Evolutionary conservation across 306 rosid genomes (phyloP), one percentile per base, ranked within the genome.

Genomic region (Quercus agrifolia): DNA sequence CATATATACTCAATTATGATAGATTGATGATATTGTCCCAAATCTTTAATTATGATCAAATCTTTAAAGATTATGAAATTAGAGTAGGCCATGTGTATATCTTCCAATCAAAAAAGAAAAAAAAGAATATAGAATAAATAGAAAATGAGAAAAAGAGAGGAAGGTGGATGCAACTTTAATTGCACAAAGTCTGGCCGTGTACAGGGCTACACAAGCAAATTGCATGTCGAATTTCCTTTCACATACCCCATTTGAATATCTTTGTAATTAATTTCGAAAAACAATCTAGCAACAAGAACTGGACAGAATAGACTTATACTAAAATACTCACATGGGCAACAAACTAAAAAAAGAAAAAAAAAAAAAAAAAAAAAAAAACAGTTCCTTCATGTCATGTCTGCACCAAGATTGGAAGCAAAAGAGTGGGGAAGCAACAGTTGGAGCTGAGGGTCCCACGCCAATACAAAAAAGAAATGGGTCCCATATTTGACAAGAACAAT

Each of bases 261-360:
- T 64, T 18, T 12, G 68, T 70, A 78, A 79, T 41, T 76, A 73
- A 85, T 77, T 81, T 69, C 73, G 19, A 83, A 80, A 83, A 86
- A 80, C 83, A 80, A 80, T 62, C 35, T 23, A 70, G 71, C 51
- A 80, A 83, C 78, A 74, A 35, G 73, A 79, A 83, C 80, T 77
- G 62, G 91, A 85, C 91, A 79, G 91, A 87, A 77, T 83, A 82
- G 92, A 91, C 84, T 74, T 86, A 74, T 74, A 86, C 83, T 77
- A 89, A 85, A 85, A 89, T 77, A 76, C 76, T 87, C 86, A 84
- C 85, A 85, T 83, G 94, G 86, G 51, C 86, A 38, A 38, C 17
- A 0, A 12, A 21, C 23, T 21, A 21, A 21, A 21, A 21, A 21
- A 56, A 75, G 51, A 23, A 23, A 23, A 23, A 54, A 79, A 83